These are phyloP conservation scores for Suhomyces chickasaworum DNA, from an alignment of 1,139 yeast species.

Conservation along the genomic window DNA sequence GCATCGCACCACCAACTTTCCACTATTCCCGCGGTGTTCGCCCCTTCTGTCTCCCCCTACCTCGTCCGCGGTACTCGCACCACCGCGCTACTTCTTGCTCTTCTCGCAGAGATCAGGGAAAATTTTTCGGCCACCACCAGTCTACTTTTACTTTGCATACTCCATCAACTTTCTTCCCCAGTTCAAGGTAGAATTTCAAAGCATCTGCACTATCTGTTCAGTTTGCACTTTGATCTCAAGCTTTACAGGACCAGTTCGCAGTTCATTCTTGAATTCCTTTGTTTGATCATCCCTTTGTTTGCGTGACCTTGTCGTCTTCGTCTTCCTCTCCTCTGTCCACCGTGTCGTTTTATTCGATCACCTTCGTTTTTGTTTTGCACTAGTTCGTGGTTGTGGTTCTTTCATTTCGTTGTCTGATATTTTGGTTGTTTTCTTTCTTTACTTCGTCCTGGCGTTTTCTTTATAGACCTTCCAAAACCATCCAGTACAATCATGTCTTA, in stretches of 20 bases:
- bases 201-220: neutral
- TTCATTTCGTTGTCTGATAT: constrained; percentile 14
- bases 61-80: neutral
- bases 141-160: neutral
- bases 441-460: constrained; percentile 10
- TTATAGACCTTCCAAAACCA: constrained; percentile 6
- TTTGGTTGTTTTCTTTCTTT: constrained; percentile 13
- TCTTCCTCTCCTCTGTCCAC: constrained; percentile 1
- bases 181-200: neutral
- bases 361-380: constrained; percentile 4
- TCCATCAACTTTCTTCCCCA: neutral
- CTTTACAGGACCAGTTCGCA: neutral
- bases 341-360: constrained; percentile 3
- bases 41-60: neutral
- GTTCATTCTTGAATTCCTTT: neutral
- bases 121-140: constrained; percentile 9
- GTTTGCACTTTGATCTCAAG: neutral
- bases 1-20: neutral
- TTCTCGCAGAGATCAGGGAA: constrained; percentile 12
- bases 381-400: constrained; percentile 5
- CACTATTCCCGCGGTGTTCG: neutral
- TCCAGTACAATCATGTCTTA: constrained; percentile 36
- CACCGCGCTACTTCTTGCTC: constrained; percentile 1
- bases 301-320: neutral
- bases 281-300: neutral